These are phyloP conservation scores for Erysimum pusillum DNA, from an alignment of 441 rosid genomes.

Conservation along the genomic window DNA sequence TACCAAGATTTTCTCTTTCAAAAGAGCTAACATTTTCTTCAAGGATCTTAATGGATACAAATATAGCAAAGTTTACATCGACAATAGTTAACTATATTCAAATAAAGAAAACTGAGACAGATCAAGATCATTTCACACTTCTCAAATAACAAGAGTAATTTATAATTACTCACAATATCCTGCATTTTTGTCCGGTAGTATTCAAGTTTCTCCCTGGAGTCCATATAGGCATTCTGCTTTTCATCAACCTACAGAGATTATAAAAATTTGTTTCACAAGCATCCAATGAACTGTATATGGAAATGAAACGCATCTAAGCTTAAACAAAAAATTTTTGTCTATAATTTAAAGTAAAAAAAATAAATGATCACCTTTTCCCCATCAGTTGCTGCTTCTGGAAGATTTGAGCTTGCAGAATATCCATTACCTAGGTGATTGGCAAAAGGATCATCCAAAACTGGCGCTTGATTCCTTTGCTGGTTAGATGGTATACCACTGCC, in stretches of 20 bases:
- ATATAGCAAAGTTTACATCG: background rate
- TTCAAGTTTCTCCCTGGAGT: conserved; percentile 93
- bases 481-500: conserved; percentile 54
- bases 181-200: conserved; percentile 95
- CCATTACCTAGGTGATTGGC: conserved; percentile 58
- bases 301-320: conserved; percentile 23
- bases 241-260: conserved; percentile 61
- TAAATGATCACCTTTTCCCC: conserved; percentile 69
- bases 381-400: conserved; percentile 56
- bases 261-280: conserved; percentile 29
- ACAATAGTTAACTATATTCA: background rate
- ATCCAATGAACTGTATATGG: conserved; percentile 26
- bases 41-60: background rate
- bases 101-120: conserved; percentile 10
- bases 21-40: background rate
- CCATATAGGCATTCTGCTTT: conserved; percentile 75
- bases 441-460: conserved; percentile 69
- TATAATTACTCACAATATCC: conserved; percentile 82
- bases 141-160: conserved; percentile 30
- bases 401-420: conserved; percentile 52
- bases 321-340: too few species aligned
- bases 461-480: conserved; percentile 64
- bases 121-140: conserved; percentile 14
- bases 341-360: conserved; percentile 17
- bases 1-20: conserved; percentile 1